These are phyloP conservation scores for Coelastrella sp. DNA, from an alignment of 139 green algal species.

Conservation along the genomic window DNA sequence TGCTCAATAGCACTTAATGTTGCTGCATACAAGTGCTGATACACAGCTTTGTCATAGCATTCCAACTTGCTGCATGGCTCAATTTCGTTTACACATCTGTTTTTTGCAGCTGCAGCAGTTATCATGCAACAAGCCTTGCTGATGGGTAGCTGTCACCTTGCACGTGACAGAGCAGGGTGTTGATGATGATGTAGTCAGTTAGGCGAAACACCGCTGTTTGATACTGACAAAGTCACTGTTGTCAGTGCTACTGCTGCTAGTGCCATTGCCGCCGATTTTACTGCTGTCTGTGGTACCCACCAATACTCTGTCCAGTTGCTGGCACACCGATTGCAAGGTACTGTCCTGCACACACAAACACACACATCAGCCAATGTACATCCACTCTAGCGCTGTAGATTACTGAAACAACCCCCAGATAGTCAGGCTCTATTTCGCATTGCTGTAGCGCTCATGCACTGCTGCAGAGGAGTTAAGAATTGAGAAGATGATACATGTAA, in stretches of 20 bases:
- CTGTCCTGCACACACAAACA: constrained; percentile 28
- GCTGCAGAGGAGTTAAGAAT: too few relatives aligned
- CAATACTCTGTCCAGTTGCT: constrained; percentile 44
- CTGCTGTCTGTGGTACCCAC: background rate
- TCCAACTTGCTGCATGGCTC: too few relatives aligned
- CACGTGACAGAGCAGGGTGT: background rate
- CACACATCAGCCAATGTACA: background rate
- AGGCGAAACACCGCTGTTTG: background rate
- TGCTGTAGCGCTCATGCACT: too few relatives aligned
- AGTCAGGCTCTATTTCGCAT: too few relatives aligned
- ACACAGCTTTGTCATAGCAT: too few relatives aligned
- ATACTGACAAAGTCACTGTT: background rate
- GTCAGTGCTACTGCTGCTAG: background rate
- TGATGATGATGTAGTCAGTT: too few relatives aligned
- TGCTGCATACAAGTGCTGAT: background rate
- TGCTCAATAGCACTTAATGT: background rate
- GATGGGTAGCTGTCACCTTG: too few relatives aligned
- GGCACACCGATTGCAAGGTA: constrained; percentile 9
- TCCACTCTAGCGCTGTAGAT: too few relatives aligned
- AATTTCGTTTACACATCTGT: too few relatives aligned
- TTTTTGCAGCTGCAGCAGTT: background rate
- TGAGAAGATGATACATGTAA: too few relatives aligned
- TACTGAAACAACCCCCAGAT: too few relatives aligned
- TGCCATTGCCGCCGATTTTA: background rate
- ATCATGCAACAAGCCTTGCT: background rate